These are phyloP conservation scores for Cryptosporidium sp. DNA, from an alignment of 169 alveolate species.

Conservation along the genomic window DNA sequence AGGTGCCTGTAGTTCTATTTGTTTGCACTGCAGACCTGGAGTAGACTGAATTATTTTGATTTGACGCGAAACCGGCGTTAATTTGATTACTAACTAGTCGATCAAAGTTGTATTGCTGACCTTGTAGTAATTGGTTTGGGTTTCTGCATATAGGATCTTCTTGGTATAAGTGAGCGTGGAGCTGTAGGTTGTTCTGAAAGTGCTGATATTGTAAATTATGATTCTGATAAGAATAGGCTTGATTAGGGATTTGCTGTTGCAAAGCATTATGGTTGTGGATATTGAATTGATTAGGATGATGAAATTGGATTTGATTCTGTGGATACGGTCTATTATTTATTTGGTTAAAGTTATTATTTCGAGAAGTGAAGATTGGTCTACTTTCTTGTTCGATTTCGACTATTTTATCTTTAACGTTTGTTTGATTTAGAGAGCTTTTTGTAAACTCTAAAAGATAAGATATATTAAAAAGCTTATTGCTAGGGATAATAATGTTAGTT, in stretches of 20 bases:
- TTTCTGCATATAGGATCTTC: neutral
- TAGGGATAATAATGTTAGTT: constrained; percentile 1
- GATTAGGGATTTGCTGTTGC: neutral
- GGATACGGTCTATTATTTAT: neutral
- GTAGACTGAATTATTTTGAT: neutral
- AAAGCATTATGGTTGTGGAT: neutral
- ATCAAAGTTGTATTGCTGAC: neutral
- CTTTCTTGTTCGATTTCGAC: neutral
- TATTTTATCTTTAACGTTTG: neutral
- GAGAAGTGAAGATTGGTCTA: neutral
- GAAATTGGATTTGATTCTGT: neutral
- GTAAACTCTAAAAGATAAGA: constrained; percentile 43
- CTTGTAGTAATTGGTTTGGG: neutral
- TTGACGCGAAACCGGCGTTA: neutral
- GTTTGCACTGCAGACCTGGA: neutral
- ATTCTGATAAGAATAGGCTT: neutral
- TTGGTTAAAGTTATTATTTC: neutral
- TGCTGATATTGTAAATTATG: neutral
- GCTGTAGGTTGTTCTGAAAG: neutral
- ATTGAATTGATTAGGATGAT: neutral
- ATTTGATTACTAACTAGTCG: neutral
- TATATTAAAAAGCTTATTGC: constrained; percentile 38
- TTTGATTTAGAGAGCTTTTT: neutral
- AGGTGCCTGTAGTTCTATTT: neutral
- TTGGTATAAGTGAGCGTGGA: neutral